Conservation (phyloP, 371 early-diverging fungal species). For the Haplosporangium sp. region DNA sequence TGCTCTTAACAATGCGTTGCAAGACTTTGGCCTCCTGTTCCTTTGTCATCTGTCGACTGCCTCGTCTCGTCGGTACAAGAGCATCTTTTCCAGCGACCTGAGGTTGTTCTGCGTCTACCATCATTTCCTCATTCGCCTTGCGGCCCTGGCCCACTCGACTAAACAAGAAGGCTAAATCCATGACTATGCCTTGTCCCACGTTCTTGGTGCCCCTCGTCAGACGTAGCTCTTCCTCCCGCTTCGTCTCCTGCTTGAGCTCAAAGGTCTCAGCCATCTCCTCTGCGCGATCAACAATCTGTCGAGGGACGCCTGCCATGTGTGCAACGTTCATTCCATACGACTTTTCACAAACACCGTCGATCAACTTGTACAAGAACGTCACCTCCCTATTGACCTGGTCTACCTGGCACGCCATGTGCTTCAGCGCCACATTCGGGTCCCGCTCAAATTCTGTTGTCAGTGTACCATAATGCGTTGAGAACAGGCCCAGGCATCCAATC, state of each 20-base stretch:
- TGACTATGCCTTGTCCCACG: slow-evolving; percentile 44
- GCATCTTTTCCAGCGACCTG: slow-evolving; percentile 1
- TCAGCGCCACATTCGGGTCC: slow-evolving; percentile 68
- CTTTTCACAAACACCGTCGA: slow-evolving; percentile 84
- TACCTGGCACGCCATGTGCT: slow-evolving; percentile 86
- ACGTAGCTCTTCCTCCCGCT: slow-evolving; percentile 31
- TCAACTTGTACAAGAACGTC: slow-evolving; percentile 97
- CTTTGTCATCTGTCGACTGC: slow-evolving; percentile 14
- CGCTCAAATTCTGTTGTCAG: slow-evolving; percentile 87
- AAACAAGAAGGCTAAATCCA: slow-evolving; percentile 49
- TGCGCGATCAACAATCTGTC: slow-evolving; percentile 69
- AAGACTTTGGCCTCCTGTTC: slow-evolving; percentile 38
- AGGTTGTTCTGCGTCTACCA: neutral
- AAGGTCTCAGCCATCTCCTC: slow-evolving; percentile 77
- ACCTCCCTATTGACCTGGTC: slow-evolving; percentile 89
- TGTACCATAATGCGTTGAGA: slow-evolving; percentile 98
- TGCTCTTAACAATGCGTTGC: slow-evolving; percentile 35
- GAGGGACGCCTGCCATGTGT: slow-evolving; percentile 94
- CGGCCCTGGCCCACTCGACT: slow-evolving; percentile 17
- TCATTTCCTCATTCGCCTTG: neutral
- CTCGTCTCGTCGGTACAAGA: neutral
- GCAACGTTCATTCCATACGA: slow-evolving; percentile 96
- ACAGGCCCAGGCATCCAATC: slow-evolving; percentile 91
- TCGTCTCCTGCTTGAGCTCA: slow-evolving; percentile 62
- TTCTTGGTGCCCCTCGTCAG: slow-evolving; percentile 27